Base-by-base conservation (phyloP, 208 protist genomes). In the Wallacemonas rigidus region DNA sequence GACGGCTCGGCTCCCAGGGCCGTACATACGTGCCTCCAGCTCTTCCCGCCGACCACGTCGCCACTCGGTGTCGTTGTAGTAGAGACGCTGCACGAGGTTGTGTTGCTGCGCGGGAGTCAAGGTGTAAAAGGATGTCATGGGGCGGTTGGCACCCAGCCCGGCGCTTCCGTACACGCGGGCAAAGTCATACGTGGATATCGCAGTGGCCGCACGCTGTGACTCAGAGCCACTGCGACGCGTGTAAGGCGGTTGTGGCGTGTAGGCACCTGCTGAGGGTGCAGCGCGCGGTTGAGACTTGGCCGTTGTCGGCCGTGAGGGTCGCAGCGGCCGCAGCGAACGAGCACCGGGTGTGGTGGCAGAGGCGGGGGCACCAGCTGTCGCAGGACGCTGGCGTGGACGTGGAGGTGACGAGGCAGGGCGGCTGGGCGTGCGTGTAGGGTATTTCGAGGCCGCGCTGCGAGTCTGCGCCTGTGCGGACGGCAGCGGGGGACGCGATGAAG, bases 51-150 rank as follows among this genome's bases (percentile, higher is more conserved):
- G 56, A 2, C 36, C 69, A 35, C 56, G 67, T 26, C 80, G 80
- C 2, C 48, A 51, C 61, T 77, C 61, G 9, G 77, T 40, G 63
- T 77, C 76, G 17, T 75, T 53, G 15, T 77, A 81, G 72, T 84
- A 84, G 56, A 84, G 75, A 2, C 80, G 80, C 15, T 67, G 65
- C 40, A 84, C 71, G 15, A 79, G 80, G n/a, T 55, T 38, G 26
- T 71, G 62, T 69, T 79, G 73, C 75, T 84, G 65, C 47, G 43
- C 38, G 39, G 40, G 69, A 11, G 80, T 78, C 53, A 84, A 69
- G 2, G 80, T 81, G 71, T 62, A 72, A 71, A 80, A 83, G 68
- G 74, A 78, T 9, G 72, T 75, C 36, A 41, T 7, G 60, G 60
- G 41, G 7, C 40, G 60, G 7, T 45, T 17, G n/a, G 12, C 12